These are phyloP conservation scores for Chytriomyces sp. DNA, from an alignment of 192 early-diverging fungal species.

Conservation along the genomic window DNA sequence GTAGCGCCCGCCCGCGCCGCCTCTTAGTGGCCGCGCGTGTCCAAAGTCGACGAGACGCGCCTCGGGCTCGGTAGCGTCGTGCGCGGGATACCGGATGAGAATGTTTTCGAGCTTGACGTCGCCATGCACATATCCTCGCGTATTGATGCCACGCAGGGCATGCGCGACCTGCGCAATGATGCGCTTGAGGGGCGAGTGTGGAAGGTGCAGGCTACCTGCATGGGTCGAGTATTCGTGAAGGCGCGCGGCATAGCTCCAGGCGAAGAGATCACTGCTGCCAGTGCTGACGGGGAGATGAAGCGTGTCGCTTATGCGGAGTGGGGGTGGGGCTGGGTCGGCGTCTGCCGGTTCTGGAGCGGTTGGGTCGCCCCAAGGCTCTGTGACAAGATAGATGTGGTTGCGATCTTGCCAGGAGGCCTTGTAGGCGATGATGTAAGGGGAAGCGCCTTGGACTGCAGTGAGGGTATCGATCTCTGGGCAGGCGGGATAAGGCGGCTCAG, in stretches of 20 bases:
- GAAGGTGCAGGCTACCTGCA: neutral
- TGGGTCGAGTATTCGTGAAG: neutral
- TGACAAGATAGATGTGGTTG: slow-evolving; percentile 29
- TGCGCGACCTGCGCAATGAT: slow-evolving; percentile 46
- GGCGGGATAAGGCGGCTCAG: no score
- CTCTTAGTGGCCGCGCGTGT: neutral
- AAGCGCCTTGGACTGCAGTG: neutral
- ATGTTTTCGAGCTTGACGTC: slow-evolving; percentile 68
- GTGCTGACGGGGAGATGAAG: neutral
- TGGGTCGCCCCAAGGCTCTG: slow-evolving; percentile 16
- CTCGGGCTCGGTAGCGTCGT: neutral
- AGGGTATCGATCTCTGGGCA: neutral
- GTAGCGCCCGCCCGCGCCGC: neutral
- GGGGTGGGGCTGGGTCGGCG: neutral
- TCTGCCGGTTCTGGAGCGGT: neutral
- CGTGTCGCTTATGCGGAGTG: neutral
- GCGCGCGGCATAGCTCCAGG: neutral
- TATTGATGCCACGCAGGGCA: slow-evolving; percentile 48
- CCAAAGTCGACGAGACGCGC: slow-evolving; percentile 24
- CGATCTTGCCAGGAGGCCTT: slow-evolving; percentile 10
- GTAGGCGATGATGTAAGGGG: neutral
- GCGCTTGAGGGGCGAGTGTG: neutral
- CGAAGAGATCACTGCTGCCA: slow-evolving; percentile 16
- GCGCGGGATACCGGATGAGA: slow-evolving; percentile 16
- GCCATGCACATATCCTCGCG: slow-evolving; percentile 49